A percentile compares a stretch with the other conserved stretches of the same genome.
Evolutionary conservation across 192 early-diverging fungal species (phyloP).

Genomic region (Podila epigama): DNA sequence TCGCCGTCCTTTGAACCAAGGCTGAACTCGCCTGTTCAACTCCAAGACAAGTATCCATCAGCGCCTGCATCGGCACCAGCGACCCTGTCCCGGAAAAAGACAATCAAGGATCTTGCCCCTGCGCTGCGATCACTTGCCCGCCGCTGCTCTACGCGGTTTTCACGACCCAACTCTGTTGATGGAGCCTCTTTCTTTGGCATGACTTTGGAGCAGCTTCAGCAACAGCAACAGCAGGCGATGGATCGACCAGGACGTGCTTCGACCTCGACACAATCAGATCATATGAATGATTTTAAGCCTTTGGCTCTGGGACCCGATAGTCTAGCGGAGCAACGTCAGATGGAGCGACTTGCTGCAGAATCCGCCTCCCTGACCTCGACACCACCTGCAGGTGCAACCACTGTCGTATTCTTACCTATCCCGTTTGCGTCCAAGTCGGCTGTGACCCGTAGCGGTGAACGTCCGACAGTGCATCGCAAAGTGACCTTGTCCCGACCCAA

Average conservation of each 20-base stretch:
- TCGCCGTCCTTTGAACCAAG: background rate
- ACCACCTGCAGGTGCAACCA: background rate
- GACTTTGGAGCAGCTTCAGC: no score
- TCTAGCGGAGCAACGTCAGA: conserved; percentile 1
- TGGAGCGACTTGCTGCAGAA: background rate
- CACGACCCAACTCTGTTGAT: conserved; percentile 13
- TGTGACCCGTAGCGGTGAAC: background rate
- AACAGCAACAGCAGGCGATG: background rate
- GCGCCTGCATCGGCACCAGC: background rate
- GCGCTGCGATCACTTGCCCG: conserved; percentile 24
- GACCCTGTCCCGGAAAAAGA: conserved; percentile 5
- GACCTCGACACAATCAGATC: background rate
- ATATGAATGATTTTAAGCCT: conserved; percentile 35
- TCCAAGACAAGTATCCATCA: background rate
- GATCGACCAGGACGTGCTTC: no score
- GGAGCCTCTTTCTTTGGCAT: background rate
- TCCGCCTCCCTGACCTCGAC: background rate
- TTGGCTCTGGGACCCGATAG: conserved; percentile 20
- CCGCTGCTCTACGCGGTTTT: conserved; percentile 29
- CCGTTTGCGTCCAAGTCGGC: background rate
- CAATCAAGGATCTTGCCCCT: conserved; percentile 22
- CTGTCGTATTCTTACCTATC: background rate
- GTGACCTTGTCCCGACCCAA: conserved; percentile 15
- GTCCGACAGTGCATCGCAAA: conserved; percentile 7
- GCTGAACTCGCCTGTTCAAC: background rate